phyloP scores from a whole-genome alignment of 108 stramenopile species.

The Mayamaea pseudoterrestris region DNA sequence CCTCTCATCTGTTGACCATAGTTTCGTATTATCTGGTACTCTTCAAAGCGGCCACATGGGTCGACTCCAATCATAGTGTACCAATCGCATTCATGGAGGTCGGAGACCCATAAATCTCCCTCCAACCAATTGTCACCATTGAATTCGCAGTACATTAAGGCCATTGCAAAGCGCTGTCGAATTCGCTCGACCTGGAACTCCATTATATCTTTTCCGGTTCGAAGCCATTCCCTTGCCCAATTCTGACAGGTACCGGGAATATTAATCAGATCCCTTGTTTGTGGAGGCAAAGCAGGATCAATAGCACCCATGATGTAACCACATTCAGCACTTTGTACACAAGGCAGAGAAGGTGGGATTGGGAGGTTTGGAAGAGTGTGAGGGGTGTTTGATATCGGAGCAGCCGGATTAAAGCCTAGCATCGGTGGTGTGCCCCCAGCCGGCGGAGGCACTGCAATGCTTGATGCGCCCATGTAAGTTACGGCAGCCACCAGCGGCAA shows the following conservation, averaged over 20 bases:
- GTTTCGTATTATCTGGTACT: constrained; percentile 27
- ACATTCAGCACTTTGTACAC: constrained; percentile 21
- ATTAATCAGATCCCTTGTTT: constrained; percentile 17
- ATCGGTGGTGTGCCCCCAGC: constrained; percentile 2
- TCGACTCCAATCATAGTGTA: constrained; percentile 31
- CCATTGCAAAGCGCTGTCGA: constrained; percentile 33
- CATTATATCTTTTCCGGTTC: constrained; percentile 30
- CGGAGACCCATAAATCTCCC: constrained; percentile 27
- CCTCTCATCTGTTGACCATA: constrained; percentile 30
- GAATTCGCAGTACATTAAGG: constrained; percentile 29
- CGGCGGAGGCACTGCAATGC: constrained; percentile 1
- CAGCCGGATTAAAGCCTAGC: background rate
- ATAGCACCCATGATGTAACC: constrained; percentile 19
- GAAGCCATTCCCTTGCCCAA: constrained; percentile 30
- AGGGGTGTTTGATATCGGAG: background rate
- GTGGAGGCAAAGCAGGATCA: constrained; percentile 20
- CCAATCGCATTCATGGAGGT: constrained; percentile 45
- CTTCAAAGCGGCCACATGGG: constrained; percentile 28
- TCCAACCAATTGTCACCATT: constrained; percentile 39
- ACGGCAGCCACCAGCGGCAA: constrained; percentile 2
- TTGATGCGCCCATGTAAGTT: background rate
- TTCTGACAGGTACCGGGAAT: constrained; percentile 32
- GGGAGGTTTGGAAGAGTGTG: constrained; percentile 5
- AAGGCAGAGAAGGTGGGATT: constrained; percentile 9
- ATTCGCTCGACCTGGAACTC: constrained; percentile 29